These are phyloP conservation scores for Pichia sp. DNA, from an alignment of 1,139 yeast genomes.

Conservation along the genomic window DNA sequence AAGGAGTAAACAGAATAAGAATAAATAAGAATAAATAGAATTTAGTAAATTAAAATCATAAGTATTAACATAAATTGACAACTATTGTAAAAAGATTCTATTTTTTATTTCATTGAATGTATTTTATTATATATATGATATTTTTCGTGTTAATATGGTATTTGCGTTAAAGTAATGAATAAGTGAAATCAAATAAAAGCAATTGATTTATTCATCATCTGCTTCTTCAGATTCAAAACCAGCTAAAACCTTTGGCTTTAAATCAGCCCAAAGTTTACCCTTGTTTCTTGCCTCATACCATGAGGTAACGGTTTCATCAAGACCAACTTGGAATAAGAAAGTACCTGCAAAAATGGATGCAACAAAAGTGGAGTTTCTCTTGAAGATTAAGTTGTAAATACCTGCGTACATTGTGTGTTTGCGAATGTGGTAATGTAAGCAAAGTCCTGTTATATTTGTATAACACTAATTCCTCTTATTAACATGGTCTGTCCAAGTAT, in stretches of 20 bases:
- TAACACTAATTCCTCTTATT: too few relatives aligned
- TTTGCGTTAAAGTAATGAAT: neutral
- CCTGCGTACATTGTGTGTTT: conserved; percentile 33
- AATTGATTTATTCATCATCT: conserved; percentile 6
- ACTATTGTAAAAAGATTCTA: neutral
- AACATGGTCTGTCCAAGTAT: neutral
- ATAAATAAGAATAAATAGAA: conserved; percentile 4
- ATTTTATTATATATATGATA: neutral
- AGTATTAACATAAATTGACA: neutral
- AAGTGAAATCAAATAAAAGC: neutral
- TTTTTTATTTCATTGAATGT: neutral
- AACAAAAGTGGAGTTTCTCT: conserved; percentile 90
- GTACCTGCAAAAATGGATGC: conserved; percentile 82
- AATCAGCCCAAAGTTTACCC: conserved; percentile 97
- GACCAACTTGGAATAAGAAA: conserved; percentile 81
- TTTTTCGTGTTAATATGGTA: neutral
- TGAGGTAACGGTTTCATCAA: conserved; percentile 68
- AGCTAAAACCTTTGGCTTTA: conserved; percentile 51
- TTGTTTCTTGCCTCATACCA: conserved; percentile 86
- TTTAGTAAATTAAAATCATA: neutral
- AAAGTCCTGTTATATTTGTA: too few relatives aligned
- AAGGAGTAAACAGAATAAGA: conserved; percentile 9
- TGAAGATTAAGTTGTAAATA: conserved; percentile 66
- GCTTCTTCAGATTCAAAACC: conserved; percentile 31
- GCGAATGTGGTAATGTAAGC: neutral